Evolutionary conservation across 768 basidiomycete genomes (phyloP), one percentile per base, ranked within the genome.

Genomic region (Leccinum truebloodii): DNA sequence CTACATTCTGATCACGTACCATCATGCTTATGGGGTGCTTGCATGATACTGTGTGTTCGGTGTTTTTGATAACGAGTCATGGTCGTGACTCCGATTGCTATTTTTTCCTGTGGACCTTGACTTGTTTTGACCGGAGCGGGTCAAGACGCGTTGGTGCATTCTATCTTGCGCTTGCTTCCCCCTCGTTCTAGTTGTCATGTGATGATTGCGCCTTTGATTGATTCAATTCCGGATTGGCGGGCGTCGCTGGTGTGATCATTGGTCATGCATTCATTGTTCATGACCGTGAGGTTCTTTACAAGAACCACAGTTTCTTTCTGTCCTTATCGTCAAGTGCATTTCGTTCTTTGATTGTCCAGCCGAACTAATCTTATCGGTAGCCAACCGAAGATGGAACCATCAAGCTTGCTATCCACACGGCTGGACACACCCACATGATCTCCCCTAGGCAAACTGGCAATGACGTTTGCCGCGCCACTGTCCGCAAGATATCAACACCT

Each of bases 351-450:
- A 53, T 51, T 30, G n/a, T 52, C 60, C 48, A 18, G 26, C 26
- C 0, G 16, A 49, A 60, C 58, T 49, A 46, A 59, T 58, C 20
- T 12, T 30, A 24, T 39, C 16, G 30, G 24, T 58, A 92, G 90
- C 91, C 92, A 10, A 90, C 85, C 59, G 73, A 81, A 50, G 75
- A 86, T 41, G 82, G 86, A 64, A 68, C 92, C 53, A 71, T 98
- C 55, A 98, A 98, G 73, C 65, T 90, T 65, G 92, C 86, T 3
- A 83, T 90, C 41, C 94, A 97, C 73, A 75, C 78, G 44, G 82
- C 84, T 18, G 96, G 96, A 6, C 87, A 87, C 70, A 89, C 81
- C 32, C 77, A 86, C 63, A 66, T 60, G 64, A 35, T 65, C 24
- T 3, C 61, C 16, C 41, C 59, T 7, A 22, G 14, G 37, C 34